Percentiles rank a stretch among this genome's conserved stretches.
Evolutionary conservation across 768 basidiomycete species (phyloP).

Genomic region (Hericium alpestre): DNA sequence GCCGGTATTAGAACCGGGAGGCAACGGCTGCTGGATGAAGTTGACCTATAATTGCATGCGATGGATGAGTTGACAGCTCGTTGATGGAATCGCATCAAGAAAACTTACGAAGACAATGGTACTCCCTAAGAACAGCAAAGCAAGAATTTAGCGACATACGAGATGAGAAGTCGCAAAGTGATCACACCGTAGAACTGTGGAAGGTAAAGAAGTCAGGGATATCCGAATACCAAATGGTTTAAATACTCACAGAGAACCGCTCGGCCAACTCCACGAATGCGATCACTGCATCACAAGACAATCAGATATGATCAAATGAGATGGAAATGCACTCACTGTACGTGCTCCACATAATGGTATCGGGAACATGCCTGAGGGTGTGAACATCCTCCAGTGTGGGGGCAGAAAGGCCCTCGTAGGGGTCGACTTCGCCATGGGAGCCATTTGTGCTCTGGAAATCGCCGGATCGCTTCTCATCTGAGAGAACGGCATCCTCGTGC

Average conservation of each 20-base stretch:
- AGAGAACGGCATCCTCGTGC: not conserved
- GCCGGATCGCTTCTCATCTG: not conserved
- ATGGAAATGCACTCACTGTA: slow-evolving; percentile 1
- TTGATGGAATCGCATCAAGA: not conserved
- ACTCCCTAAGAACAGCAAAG: slow-evolving; percentile 5
- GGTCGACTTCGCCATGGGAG: not conserved
- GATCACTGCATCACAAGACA: slow-evolving; percentile 8
- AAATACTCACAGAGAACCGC: slow-evolving; percentile 18
- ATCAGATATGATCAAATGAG: not conserved
- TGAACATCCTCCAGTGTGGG: slow-evolving; percentile 16
- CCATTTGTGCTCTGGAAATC: not conserved
- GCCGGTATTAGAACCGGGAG: slow-evolving; percentile 15
- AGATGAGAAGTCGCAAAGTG: not conserved
- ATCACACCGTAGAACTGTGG: slow-evolving; percentile 10
- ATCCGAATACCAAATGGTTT: not conserved
- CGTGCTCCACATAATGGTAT: slow-evolving; percentile 15
- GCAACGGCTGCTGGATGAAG: slow-evolving; percentile 19
- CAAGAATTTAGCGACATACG: too few species aligned
- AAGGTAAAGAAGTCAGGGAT: not conserved
- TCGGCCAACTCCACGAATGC: slow-evolving; percentile 20
- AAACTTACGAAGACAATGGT: slow-evolving; percentile 8
- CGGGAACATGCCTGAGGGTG: slow-evolving; percentile 16
- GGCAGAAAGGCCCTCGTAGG: slow-evolving; percentile 6
- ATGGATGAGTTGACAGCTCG: not conserved
- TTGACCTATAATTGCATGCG: slow-evolving; percentile 9